These are phyloP conservation scores for Geotrichum cucujoidarum DNA, from an alignment of 1,139 yeast genomes.

Conservation along the genomic window DNA sequence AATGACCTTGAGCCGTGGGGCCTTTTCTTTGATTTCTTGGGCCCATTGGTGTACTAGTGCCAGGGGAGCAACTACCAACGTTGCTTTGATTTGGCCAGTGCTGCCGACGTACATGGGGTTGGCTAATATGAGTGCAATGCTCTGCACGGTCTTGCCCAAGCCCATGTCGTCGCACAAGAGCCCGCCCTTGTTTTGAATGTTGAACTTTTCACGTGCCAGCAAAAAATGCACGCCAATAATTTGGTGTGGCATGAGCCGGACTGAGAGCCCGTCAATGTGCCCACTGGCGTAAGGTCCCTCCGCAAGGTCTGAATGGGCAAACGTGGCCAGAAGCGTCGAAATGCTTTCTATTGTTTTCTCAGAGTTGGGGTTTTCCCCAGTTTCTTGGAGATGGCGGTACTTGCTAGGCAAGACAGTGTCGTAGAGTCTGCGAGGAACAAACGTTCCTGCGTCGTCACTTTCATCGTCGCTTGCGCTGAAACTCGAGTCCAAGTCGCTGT, in stretches of 20 bases:
- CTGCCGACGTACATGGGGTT: slow-evolving; percentile 25
- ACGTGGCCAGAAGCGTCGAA: slow-evolving; percentile 23
- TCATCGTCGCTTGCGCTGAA: neutral
- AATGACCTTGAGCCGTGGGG: slow-evolving; percentile 36
- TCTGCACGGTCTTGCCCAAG: slow-evolving; percentile 49
- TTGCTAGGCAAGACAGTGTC: neutral
- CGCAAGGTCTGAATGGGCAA: slow-evolving; percentile 12
- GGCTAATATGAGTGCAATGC: slow-evolving; percentile 43
- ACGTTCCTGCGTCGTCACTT: neutral
- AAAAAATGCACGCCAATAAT: slow-evolving; percentile 45
- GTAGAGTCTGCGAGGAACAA: neutral
- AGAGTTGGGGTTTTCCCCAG: neutral
- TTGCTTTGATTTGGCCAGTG: slow-evolving; percentile 40
- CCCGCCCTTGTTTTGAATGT: slow-evolving; percentile 40
- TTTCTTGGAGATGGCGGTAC: neutral
- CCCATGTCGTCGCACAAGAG: slow-evolving; percentile 55
- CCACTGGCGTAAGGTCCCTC: slow-evolving; percentile 21
- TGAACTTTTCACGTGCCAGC: slow-evolving; percentile 37
- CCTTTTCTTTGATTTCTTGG: slow-evolving; percentile 51
- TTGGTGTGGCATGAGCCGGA: slow-evolving; percentile 46
- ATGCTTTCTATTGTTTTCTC: slow-evolving; percentile 20
- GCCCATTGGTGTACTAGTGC: slow-evolving; percentile 70
- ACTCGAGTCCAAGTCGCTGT: neutral
- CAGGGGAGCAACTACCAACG: slow-evolving; percentile 70
- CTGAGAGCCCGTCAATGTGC: slow-evolving; percentile 38